Conservation (phyloP, 2,329 filamentous ascomycete species). For the Xylaria sp. region DNA sequence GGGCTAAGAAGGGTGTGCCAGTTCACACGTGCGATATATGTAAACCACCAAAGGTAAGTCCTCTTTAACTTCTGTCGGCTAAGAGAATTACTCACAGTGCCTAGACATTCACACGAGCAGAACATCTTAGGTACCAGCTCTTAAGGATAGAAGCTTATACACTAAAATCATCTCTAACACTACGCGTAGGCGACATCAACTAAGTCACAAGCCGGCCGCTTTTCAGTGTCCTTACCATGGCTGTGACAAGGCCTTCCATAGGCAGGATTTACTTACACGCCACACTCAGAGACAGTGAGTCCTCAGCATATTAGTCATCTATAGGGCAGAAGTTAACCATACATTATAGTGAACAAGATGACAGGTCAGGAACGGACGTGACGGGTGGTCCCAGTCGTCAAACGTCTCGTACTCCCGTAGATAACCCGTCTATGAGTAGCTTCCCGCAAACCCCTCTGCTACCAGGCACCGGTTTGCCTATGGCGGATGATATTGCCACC, state of each 20-base stretch:
- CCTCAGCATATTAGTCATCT: not conserved
- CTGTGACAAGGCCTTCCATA: constrained; percentile 68
- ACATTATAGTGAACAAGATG: constrained; percentile 58
- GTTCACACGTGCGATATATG: constrained; percentile 67
- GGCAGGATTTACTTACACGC: constrained; percentile 69
- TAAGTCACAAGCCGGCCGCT: constrained; percentile 67
- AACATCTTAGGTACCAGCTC: constrained; percentile 66
- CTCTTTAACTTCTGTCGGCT: constrained; percentile 8
- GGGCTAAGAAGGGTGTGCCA: constrained; percentile 69
- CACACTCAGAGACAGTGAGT: constrained; percentile 65
- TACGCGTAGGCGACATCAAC: constrained; percentile 65
- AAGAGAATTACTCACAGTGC: constrained; percentile 40
- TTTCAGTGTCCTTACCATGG: constrained; percentile 63
- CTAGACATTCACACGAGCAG: constrained; percentile 71
- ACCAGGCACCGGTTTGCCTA: constrained; percentile 32
- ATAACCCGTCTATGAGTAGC: constrained; percentile 27
- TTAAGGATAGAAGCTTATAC: not conserved
- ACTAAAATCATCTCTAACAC: constrained; percentile 43
- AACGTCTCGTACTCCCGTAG: constrained; percentile 43
- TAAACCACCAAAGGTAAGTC: constrained; percentile 61
- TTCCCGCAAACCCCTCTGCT: constrained; percentile 35
- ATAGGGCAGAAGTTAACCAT: constrained; percentile 30
- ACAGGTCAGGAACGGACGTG: constrained; percentile 51
- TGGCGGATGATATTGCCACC: constrained; percentile 43
- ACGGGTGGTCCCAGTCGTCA: constrained; percentile 46